These are phyloP conservation scores for Pythium utonaiense DNA, from an alignment of 352 stramenopile species.

Conservation along the genomic window DNA sequence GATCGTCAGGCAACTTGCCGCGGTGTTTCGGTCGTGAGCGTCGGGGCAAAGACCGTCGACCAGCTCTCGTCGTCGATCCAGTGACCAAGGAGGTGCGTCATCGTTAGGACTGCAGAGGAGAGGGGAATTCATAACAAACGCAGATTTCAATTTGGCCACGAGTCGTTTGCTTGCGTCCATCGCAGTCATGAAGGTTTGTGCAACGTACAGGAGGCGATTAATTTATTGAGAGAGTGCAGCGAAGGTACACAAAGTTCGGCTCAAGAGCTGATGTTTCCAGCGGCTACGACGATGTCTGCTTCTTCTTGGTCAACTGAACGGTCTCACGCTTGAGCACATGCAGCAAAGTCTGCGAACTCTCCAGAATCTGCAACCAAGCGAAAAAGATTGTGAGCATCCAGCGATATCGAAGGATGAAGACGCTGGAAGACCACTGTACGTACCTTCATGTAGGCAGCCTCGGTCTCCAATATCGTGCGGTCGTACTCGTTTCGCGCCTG, in stretches of 20 bases:
- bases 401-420: too few relatives aligned
- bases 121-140: not conserved
- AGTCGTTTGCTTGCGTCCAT: too few relatives aligned
- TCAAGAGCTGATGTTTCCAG: not conserved
- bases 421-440: not conserved
- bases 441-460: constrained; percentile 93
- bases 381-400: not conserved
- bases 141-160: not conserved
- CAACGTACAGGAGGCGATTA: not conserved
- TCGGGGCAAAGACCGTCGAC: constrained; percentile 67
- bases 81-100: constrained; percentile 56
- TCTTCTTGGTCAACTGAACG: constrained; percentile 94
- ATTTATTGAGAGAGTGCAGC: not conserved
- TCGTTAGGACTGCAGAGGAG: constrained; percentile 29
- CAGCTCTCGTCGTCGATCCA: constrained; percentile 64
- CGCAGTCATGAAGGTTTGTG: not conserved
- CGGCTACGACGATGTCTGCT: constrained; percentile 80
- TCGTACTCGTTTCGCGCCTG: constrained; percentile 92
- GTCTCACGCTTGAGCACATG: constrained; percentile 94
- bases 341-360: constrained; percentile 92
- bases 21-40: constrained; percentile 58
- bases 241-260: not conserved
- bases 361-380: constrained; percentile 70
- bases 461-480: constrained; percentile 92
- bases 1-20: constrained; percentile 18